A percentile compares a stretch with the other conserved stretches of the same genome.
phyloP scores from a whole-genome alignment of 192 early-diverging fungal species.

The Geranomyces michiganensis region DNA sequence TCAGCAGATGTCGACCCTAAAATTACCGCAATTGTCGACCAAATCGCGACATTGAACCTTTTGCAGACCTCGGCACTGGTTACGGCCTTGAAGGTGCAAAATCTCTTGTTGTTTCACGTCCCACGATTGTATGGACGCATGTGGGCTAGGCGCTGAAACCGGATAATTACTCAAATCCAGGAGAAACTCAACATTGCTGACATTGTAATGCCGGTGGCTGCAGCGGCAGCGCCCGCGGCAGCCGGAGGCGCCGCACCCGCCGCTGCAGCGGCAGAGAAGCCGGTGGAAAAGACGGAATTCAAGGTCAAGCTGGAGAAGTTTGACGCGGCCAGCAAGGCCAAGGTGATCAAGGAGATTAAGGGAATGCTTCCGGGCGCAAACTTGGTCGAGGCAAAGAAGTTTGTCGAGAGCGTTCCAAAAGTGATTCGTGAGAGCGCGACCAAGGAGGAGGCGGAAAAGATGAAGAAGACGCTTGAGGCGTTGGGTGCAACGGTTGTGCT shows the following conservation, averaged over 20 bases:
- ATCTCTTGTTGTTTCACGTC: background rate
- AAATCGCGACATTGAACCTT: constrained; percentile 89
- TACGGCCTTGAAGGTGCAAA: constrained; percentile 78
- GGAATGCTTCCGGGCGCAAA: constrained; percentile 88
- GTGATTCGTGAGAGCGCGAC: constrained; percentile 83
- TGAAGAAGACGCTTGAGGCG: constrained; percentile 92
- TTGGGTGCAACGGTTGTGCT: constrained; percentile 91
- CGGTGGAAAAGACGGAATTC: constrained; percentile 91
- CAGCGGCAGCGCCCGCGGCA: constrained; percentile 64
- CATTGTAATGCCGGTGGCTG: constrained; percentile 79
- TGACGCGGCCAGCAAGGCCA: constrained; percentile 92
- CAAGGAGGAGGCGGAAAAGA: constrained; percentile 98
- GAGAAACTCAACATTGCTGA: constrained; percentile 89
- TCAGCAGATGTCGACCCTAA: constrained; percentile 51
- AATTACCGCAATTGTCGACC: constrained; percentile 82
- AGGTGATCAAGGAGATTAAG: constrained; percentile 98
- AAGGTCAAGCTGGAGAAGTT: constrained; percentile 96
- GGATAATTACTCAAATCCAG: constrained; percentile 44
- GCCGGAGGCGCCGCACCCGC: constrained; percentile 69
- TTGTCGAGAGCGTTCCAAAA: constrained; percentile 97
- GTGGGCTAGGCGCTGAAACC: background rate
- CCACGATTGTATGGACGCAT: background rate
- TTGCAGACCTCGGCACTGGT: constrained; percentile 93
- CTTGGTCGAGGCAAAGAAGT: constrained; percentile 99
- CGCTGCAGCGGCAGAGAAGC: constrained; percentile 73